Percentiles rank a stretch among this genome's conserved stretches.
phyloP scores from a whole-genome alignment of 2,329 filamentous ascomycete genomes.

The Colletotrichum tabaci region DNA sequence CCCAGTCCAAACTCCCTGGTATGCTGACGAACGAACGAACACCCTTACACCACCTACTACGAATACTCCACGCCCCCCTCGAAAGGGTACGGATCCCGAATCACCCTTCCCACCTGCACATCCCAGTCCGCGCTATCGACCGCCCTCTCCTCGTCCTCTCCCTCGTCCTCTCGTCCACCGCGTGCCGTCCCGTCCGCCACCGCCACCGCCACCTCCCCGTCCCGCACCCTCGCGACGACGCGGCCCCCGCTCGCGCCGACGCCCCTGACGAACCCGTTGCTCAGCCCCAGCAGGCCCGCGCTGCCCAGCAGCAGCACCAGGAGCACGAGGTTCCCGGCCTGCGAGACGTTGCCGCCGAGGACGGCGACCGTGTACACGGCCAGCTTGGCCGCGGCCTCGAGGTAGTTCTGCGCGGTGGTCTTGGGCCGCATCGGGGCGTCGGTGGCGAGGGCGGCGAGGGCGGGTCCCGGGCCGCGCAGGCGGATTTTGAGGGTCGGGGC shows the following conservation, averaged over 20 bases:
- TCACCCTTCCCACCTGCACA: slow-evolving; percentile 27
- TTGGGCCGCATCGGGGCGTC: slow-evolving; percentile 69
- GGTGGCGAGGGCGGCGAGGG: slow-evolving; percentile 72
- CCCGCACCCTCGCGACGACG: slow-evolving; percentile 50
- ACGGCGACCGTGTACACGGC: slow-evolving; percentile 71
- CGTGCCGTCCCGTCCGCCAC: background rate
- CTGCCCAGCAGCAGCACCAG: slow-evolving; percentile 66
- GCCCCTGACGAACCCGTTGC: slow-evolving; percentile 64
- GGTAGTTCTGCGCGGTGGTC: slow-evolving; percentile 64
- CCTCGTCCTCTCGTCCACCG: background rate
- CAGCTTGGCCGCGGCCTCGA: slow-evolving; percentile 68
- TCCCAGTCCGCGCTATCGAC: slow-evolving; percentile 8
- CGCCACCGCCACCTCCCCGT: slow-evolving; percentile 16
- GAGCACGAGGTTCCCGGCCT: slow-evolving; percentile 66
- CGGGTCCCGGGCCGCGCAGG: slow-evolving; percentile 67
- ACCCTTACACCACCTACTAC: background rate
- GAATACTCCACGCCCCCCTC: slow-evolving; percentile 25
- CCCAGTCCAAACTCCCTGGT: background rate
- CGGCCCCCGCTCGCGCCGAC: slow-evolving; percentile 66
- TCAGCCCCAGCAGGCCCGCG: slow-evolving; percentile 67
- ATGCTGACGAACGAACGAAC: too few species aligned
- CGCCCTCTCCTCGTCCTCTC: background rate
- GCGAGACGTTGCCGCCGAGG: slow-evolving; percentile 68
- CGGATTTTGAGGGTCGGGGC: slow-evolving; percentile 66
- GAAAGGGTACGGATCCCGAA: slow-evolving; percentile 27